Percentiles rank a stretch among this genome's conserved stretches.
Evolutionary conservation across 2,329 filamentous ascomycete species (phyloP).

Genomic region (Trichoderma pleuroti): DNA sequence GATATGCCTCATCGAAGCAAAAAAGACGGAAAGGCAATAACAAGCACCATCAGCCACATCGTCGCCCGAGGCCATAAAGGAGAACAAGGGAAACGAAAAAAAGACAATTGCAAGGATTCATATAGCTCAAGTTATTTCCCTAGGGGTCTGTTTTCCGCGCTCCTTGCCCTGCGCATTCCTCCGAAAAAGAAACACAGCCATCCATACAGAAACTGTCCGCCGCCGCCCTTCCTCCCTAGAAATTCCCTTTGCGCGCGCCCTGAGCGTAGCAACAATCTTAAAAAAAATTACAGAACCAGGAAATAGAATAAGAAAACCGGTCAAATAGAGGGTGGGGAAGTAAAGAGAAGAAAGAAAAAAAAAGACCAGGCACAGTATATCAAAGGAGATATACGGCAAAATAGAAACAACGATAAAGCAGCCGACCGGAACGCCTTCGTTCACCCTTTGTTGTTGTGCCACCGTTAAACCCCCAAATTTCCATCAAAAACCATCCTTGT

Average conservation of each 20-base stretch:
- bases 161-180: slow-evolving; percentile 3
- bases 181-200: background rate
- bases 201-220: slow-evolving; percentile 9
- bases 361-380: background rate
- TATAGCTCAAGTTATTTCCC: slow-evolving; percentile 13
- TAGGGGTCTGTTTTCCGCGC: slow-evolving; percentile 1
- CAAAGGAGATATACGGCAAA: background rate
- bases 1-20: background rate
- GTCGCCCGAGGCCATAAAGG: background rate
- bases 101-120: slow-evolving; percentile 4
- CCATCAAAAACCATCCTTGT: slow-evolving; percentile 23
- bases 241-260: slow-evolving; percentile 11
- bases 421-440: slow-evolving; percentile 25
- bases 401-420: slow-evolving; percentile 23
- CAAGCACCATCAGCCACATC: background rate
- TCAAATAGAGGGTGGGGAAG: slow-evolving; percentile 14
- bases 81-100: background rate
- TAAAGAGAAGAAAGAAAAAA: slow-evolving; percentile 15
- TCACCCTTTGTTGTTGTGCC: slow-evolving; percentile 13
- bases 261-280: slow-evolving; percentile 19
- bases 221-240: background rate
- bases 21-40: background rate
- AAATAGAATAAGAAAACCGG: slow-evolving; percentile 7
- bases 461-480: slow-evolving; percentile 19
- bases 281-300: background rate